Evolutionary conservation across 2,329 filamentous ascomycete genomes (phyloP).

Genomic region (Plenodomus lindquistii): DNA sequence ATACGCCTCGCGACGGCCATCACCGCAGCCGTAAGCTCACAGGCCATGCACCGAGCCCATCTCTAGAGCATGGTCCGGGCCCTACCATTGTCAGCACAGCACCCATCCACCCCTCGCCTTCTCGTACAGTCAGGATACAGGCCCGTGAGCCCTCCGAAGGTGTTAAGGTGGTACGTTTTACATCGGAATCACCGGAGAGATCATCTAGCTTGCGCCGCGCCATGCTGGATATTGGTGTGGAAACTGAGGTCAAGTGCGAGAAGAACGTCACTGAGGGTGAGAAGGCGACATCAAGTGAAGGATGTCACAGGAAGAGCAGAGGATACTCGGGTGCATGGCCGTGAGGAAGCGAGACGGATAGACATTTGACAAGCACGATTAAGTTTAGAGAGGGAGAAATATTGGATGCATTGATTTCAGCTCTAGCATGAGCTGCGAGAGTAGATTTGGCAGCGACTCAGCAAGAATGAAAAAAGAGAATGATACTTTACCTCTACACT

Average conservation of each 20-base stretch:
- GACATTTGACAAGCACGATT: neutral
- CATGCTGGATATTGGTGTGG: conserved; percentile 2
- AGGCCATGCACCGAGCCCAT: neutral
- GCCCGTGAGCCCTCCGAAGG: neutral
- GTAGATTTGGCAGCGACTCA: neutral
- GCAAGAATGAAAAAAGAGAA: neutral
- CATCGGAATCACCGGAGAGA: neutral
- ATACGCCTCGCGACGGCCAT: neutral
- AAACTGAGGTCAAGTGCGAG: neutral
- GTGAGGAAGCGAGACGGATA: neutral
- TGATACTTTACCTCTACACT: neutral
- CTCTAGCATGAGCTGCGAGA: neutral
- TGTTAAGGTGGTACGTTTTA: neutral
- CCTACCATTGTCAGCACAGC: neutral
- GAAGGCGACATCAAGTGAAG: neutral
- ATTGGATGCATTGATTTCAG: neutral
- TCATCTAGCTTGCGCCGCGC: conserved; percentile 7
- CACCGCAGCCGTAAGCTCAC: too few species aligned
- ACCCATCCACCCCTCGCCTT: too few species aligned
- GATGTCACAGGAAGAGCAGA: neutral
- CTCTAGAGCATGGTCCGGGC: conserved; percentile 4
- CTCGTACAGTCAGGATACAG: neutral
- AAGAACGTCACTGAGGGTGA: neutral
- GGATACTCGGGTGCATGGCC: conserved; percentile 12
- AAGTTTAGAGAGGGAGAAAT: neutral